phyloP scores from a whole-genome alignment of 2,329 filamentous ascomycete species.

The Ophiocordyceps camponoti-floridani region DNA sequence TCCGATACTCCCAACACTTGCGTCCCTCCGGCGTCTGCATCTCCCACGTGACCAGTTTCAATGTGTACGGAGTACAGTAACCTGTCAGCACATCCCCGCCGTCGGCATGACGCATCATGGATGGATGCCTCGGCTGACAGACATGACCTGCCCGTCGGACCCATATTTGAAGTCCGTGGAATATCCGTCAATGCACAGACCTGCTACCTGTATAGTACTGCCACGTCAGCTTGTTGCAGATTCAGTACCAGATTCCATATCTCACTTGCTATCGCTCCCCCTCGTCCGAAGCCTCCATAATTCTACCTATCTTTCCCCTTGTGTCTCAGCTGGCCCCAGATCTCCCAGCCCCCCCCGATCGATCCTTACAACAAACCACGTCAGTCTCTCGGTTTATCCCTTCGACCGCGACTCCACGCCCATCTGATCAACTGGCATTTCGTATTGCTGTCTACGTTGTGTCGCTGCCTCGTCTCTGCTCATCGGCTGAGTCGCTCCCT shows the following conservation, averaged over 20 bases:
- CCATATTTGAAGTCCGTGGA: too few species aligned
- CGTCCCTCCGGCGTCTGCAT: neutral
- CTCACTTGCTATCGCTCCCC: neutral
- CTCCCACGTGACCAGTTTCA: too few species aligned
- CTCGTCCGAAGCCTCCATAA: neutral
- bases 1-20: too few species aligned
- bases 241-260: neutral
- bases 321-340: neutral
- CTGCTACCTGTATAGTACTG: too few species aligned
- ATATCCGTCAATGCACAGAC: too few species aligned
- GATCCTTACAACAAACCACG: constrained; percentile 4
- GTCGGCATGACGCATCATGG: too few species aligned
- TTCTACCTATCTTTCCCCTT: neutral
- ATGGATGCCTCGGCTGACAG: too few species aligned
- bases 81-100: too few species aligned
- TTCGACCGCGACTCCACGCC: neutral
- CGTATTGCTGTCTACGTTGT: neutral
- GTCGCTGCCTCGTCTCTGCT: neutral
- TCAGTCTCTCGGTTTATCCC: neutral
- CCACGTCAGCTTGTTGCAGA: too few species aligned
- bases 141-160: too few species aligned
- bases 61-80: too few species aligned
- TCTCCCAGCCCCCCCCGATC: neutral
- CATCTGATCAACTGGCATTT: neutral
- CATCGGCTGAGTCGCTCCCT: neutral